These are phyloP conservation scores for Aspergillus hancockii DNA, from an alignment of 495 filamentous ascomycete genomes.

Conservation along the genomic window DNA sequence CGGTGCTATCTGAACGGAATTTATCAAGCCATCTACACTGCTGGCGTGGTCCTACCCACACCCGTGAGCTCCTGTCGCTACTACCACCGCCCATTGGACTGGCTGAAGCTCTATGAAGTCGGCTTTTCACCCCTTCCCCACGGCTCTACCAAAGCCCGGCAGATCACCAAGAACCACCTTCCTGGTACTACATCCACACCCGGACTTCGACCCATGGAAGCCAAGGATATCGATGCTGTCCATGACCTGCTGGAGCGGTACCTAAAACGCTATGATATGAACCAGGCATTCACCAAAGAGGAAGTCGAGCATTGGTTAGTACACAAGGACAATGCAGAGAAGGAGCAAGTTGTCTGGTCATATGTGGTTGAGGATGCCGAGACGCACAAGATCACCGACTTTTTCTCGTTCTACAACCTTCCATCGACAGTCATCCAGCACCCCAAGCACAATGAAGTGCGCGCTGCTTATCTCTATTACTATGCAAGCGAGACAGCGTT, in stretches of 20 bases:
- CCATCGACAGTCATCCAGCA: conserved; percentile 86
- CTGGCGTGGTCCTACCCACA: conserved; percentile 82
- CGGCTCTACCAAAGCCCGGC: conserved; percentile 76
- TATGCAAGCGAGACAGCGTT: conserved; percentile 88
- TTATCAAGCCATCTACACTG: conserved; percentile 95
- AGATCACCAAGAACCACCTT: conserved; percentile 77
- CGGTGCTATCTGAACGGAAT: conserved; percentile 79
- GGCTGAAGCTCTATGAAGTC: conserved; percentile 91
- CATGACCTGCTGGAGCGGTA: conserved; percentile 75
- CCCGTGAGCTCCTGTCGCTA: conserved; percentile 92
- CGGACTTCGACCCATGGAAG: conserved; percentile 77
- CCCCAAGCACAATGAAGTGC: conserved; percentile 71
- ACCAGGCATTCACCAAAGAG: conserved; percentile 74
- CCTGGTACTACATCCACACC: conserved; percentile 67
- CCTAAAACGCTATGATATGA: conserved; percentile 75
- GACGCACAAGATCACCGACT: conserved; percentile 86
- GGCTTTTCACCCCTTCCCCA: conserved; percentile 83
- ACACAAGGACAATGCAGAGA: conserved; percentile 54
- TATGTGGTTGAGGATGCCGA: conserved; percentile 84
- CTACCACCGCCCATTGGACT: conserved; percentile 89
- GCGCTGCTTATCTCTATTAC: conserved; percentile 94
- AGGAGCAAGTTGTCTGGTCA: conserved; percentile 84
- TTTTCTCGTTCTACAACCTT: conserved; percentile 94
- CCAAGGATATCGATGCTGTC: conserved; percentile 79
- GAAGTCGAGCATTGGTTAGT: conserved; percentile 90